Evolutionary conservation across 768 basidiomycete species (phyloP), one percentile per base, ranked within the genome.

Genomic region (Kwoniella sp.): DNA sequence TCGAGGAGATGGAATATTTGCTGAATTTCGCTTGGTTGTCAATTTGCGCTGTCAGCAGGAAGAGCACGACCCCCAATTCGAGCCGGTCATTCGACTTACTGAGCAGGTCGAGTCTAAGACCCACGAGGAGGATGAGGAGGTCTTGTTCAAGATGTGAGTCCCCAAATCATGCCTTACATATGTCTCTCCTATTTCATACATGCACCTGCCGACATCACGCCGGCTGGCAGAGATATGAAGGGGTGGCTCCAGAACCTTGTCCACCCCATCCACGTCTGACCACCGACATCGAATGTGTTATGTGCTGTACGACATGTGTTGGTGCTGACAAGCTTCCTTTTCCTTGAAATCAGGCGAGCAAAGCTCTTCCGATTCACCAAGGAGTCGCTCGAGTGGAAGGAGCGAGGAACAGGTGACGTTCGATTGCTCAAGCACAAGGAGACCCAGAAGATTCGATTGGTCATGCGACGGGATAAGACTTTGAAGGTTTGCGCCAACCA

Each of bases 381-480:
- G 64, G 80, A 76, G 33, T 83, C 86, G 54, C 83, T 86, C 55
- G 95, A 98, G 82, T 99, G 96, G 96, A 99, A 99, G 81, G 96
- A 99, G 83, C 83, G 96, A 33, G 95, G 95, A 44, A 98, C 94
- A 17, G 95, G 95, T 50, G 92, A 95, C 80, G 93, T 92, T 69
- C 89, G 92, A 79, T 85, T 99, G 60, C 87, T 99, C 68, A 83
- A 87, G 72, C 91, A 96, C 84, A 92, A 89, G 81, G 87, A 87
- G 77, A 89, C 88, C 54, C 88, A 89, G 84, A 97, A 94, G 82
- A 85, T 95, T 76, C 86, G 96, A 67, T 86, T 99, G 67, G 92
- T 99, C 80, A 99, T 99, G 96, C 85, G 95, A 83, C 90, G 96
- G 82, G 96, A 99, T 85, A 97, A 97, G 88, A 99, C 96, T 52